phyloP scores from a whole-genome alignment of 345 rosid genomes.

The Brassica cretica region DNA sequence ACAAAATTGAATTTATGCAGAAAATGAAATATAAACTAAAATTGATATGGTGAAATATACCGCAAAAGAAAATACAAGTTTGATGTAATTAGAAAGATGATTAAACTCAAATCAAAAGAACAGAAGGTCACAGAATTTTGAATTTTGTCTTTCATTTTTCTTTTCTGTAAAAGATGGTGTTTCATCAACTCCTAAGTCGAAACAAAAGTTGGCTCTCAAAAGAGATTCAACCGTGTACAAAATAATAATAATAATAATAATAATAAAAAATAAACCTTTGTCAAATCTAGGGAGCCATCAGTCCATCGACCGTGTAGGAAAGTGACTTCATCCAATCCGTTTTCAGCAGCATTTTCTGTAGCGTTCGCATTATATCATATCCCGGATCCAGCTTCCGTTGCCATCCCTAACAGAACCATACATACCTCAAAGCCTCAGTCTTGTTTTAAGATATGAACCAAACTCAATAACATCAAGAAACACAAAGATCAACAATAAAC shows the following conservation, averaged over 20 bases:
- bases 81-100: slow-evolving; percentile 10
- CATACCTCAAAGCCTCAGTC: not conserved
- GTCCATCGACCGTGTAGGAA: slow-evolving; percentile 90
- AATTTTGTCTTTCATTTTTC: not conserved
- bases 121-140: not conserved
- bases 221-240: slow-evolving; percentile 43
- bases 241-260: not conserved
- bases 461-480: not conserved
- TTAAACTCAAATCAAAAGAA: slow-evolving; percentile 7
- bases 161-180: slow-evolving; percentile 16
- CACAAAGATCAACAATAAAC: not conserved
- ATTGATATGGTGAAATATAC: not conserved
- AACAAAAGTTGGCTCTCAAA: slow-evolving; percentile 28
- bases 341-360: slow-evolving; percentile 73
- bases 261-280: slow-evolving; percentile 30
- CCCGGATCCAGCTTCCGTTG: slow-evolving; percentile 91
- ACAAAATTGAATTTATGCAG: too few relatives aligned
- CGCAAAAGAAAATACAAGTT: not conserved
- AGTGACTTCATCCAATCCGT: slow-evolving; percentile 95
- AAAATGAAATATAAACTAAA: not conserved
- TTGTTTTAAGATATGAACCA: slow-evolving; percentile 17
- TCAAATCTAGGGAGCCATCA: slow-evolving; percentile 76
- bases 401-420: slow-evolving; percentile 70
- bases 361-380: slow-evolving; percentile 81
- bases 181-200: slow-evolving; percentile 21